Percentiles rank a stretch among this genome's conserved stretches.
Conservation (phyloP, 768 basidiomycete genomes). For the Collybiopsis confluens region DNA sequence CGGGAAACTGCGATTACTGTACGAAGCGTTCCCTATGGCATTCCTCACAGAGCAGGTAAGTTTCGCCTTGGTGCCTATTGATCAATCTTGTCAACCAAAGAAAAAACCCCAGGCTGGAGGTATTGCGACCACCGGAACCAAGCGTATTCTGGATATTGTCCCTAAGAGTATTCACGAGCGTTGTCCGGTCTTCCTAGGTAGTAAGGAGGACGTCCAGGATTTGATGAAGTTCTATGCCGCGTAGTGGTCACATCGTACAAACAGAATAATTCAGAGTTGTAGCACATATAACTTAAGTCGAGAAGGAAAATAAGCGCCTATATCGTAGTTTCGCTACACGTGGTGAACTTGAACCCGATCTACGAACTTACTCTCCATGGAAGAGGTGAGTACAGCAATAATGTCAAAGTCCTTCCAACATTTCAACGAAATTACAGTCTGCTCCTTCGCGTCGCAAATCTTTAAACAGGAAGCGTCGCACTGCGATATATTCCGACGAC, state of each 20-base stretch:
- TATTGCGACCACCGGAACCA: conserved; percentile 91
- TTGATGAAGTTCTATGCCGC: conserved; percentile 72
- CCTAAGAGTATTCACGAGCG: conserved; percentile 88
- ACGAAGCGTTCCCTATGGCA: conserved; percentile 98
- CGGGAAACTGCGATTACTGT: conserved; percentile 91
- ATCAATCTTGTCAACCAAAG: neutral
- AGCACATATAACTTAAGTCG: neutral
- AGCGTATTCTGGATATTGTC: conserved; percentile 87
- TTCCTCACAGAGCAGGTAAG: conserved; percentile 88
- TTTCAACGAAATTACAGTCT: neutral
- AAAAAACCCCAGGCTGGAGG: conserved; percentile 73
- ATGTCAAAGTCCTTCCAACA: neutral
- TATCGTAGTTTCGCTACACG: too few species aligned
- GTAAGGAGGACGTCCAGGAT: conserved; percentile 89
- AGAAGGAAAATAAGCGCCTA: too few species aligned
- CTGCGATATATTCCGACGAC: neutral
- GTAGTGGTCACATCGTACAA: too few species aligned
- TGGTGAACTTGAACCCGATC: too few species aligned
- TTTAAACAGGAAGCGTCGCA: neutral
- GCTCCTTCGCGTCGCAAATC: conserved; percentile 2
- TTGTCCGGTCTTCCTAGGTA: conserved; percentile 90
- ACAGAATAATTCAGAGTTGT: neutral
- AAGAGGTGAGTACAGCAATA: neutral
- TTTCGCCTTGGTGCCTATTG: conserved; percentile 5
- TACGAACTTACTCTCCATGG: neutral